Base-by-base conservation (phyloP, 495 filamentous ascomycete species). In the Tuber aestivum region DNA sequence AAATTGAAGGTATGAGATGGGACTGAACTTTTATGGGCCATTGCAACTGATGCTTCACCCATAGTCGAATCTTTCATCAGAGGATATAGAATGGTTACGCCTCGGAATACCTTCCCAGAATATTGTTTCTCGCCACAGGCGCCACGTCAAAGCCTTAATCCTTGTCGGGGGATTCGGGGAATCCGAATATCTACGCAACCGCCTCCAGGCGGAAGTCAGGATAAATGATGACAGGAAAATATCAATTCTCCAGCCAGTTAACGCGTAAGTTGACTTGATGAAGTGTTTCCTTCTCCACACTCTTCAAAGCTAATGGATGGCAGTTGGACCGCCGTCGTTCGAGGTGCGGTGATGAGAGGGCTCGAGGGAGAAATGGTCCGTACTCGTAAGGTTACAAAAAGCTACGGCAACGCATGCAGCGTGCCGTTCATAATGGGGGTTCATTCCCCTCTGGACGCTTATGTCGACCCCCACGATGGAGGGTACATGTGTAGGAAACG, bases 401-500 rank as follows among this genome's bases (percentile, higher is more conserved):
- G 92, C 83, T 93, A 93, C 81, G 91, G 91, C 14, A 44, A 10
- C 41, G 5, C 41, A 6, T 45, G 12, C 44, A 45, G 18, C 44
- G 18, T 21, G 16, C 44, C 81, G 90, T 50, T 92, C 92, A 78
- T 92, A 90, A 90, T 88, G 18, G 44, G 44, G 16, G 1, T 45
- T 45, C 44, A 45, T 45, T 10, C 44, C 44, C 2, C 6, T 7
- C 0, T 7, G 14, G 44, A 45, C 21, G 44, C 14, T 20, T 45
- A 45, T 45, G 21, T 45, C 44, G 44, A 86, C 76, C 90, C 90
- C 20, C 78, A 92, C 61, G 92, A 90, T 90, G 90, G 92, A 83
- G 81, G 90, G 42, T 92, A 90, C 90, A 92, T 92, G 90, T 90
- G 92, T 21, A 88, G 87, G 73, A 90, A 92, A 83, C 86, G 90